Evolutionary conservation across 2,329 filamentous ascomycete species (phyloP), one percentile per base, ranked within the genome.

Genomic region (Stachybotrys chartarum): DNA sequence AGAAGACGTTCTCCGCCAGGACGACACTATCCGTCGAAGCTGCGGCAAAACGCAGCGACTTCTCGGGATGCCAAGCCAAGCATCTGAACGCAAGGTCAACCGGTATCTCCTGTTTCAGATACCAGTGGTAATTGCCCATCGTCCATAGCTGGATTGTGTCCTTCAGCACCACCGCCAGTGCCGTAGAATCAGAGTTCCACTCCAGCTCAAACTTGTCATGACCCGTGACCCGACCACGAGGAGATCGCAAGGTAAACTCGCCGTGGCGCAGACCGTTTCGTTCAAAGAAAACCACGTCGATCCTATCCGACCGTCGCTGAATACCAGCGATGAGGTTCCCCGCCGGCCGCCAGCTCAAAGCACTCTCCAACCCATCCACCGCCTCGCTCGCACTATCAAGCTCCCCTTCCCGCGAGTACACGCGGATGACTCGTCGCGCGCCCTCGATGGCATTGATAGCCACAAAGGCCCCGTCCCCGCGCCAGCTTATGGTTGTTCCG

Each of bases 111-210:
- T 96, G 91, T 74, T 99, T 99, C 16, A 99, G 78, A 69, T 97
- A 97, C 83, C 94, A 99, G 68, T 97, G 90, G 63, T 99, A 99
- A 69, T 99, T 99, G 18, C 91, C 89, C 80, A 88, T 96, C 1
- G 91, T 96, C 94, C 94, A 99, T 1, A 99, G 76, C 67, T 99
- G 94, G n/a, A 94, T 75, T 55, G 84, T 81, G 60, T 91, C 83
- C 35, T 77, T 76, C 62, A 92, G 83, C 1, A 83, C 78, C n/a
- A 97, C 86, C 6, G 93, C 91, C 50, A 99, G 78, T 1, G 96
- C 90, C 1, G 86, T 93, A 0, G 94, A 99, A 68, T 99, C 93
- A 5, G 84, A 80, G 66, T 97, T 99, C 94, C 94, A 99, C 51
- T 82, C 80, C 14, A 99, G 75, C 31, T 75, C 73, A 54, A 96